Conservation (phyloP, 768 basidiomycete species). For the Kwoniella sp. region DNA sequence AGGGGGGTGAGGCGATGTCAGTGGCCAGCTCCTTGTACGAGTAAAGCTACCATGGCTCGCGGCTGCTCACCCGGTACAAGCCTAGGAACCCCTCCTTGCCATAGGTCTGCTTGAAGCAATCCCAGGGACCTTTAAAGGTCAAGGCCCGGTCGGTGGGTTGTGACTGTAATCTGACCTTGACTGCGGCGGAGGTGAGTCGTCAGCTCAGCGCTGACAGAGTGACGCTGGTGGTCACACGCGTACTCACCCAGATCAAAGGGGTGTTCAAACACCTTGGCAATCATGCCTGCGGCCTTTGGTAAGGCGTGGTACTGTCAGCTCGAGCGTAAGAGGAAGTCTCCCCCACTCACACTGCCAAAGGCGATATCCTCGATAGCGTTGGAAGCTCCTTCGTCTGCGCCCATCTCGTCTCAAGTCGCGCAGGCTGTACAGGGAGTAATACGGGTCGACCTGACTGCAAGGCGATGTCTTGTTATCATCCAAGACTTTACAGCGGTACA, state of each 20-base stretch:
- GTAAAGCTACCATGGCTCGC: no score
- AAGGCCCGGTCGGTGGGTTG: constrained; percentile 70
- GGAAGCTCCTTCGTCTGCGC: constrained; percentile 6
- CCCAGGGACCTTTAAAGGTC: constrained; percentile 77
- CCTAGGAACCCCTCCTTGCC: constrained; percentile 74
- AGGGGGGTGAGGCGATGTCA: constrained; percentile 3
- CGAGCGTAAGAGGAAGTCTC: neutral
- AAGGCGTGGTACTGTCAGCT: no score
- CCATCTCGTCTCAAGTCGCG: neutral
- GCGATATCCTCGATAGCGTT: constrained; percentile 16
- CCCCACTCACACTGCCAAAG: constrained; percentile 19
- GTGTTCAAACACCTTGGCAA: constrained; percentile 25
- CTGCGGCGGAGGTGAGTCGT: constrained; percentile 13
- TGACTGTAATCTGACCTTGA: constrained; percentile 88
- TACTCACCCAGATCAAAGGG: constrained; percentile 76
- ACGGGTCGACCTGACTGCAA: no score
- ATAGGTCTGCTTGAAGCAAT: constrained; percentile 80
- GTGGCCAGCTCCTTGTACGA: no score
- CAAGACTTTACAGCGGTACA: no score
- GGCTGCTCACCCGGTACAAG: constrained; percentile 66
- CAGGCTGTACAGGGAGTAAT: no score
- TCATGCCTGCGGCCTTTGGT: constrained; percentile 17
- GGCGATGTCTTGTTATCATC: no score
- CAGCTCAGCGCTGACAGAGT: neutral
- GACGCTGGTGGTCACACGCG: no score